Evolutionary conservation across 202 grass and related monocot genomes (phyloP).

Genomic region (Digitaria exilis): DNA sequence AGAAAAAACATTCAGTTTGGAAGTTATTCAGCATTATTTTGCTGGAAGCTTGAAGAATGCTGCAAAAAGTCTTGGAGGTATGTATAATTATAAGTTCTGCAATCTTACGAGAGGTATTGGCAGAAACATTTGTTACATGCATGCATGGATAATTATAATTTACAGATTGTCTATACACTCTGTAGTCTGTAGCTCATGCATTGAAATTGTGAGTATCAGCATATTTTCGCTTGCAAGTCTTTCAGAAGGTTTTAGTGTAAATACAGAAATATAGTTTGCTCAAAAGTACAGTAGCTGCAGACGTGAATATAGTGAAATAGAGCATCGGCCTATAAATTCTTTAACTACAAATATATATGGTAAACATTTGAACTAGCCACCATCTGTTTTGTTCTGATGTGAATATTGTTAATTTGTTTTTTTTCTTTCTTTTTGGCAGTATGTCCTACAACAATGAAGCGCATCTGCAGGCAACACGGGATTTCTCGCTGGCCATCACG

Average conservation of each 20-base stretch:
- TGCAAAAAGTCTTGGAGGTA: conserved; percentile 93
- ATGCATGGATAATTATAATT: neutral
- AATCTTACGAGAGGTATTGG: neutral
- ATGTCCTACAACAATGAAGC: conserved; percentile 98
- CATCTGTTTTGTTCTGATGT: too few species aligned
- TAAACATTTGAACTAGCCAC: too few species aligned
- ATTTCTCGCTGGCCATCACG: conserved; percentile 94
- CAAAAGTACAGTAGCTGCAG: too few species aligned
- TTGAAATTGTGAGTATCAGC: neutral
- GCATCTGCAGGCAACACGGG: conserved; percentile 94
- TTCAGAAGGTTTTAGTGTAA: too few species aligned
- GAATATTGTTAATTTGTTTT: neutral
- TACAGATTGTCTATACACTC: neutral
- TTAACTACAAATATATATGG: too few species aligned
- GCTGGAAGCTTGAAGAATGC: conserved; percentile 88
- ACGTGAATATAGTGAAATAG: too few species aligned
- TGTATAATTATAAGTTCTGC: neutral
- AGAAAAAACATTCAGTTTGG: conserved; percentile 92
- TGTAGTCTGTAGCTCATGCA: conserved; percentile 6
- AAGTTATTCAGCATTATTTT: conserved; percentile 94
- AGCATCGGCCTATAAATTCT: too few species aligned
- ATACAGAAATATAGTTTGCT: too few species aligned
- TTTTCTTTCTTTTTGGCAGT: conserved; percentile 56
- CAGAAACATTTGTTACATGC: conserved; percentile 1
- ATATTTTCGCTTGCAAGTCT: neutral